Conservation (phyloP, 2,329 filamentous ascomycete species). For the Alternaria novae-zelandiae region DNA sequence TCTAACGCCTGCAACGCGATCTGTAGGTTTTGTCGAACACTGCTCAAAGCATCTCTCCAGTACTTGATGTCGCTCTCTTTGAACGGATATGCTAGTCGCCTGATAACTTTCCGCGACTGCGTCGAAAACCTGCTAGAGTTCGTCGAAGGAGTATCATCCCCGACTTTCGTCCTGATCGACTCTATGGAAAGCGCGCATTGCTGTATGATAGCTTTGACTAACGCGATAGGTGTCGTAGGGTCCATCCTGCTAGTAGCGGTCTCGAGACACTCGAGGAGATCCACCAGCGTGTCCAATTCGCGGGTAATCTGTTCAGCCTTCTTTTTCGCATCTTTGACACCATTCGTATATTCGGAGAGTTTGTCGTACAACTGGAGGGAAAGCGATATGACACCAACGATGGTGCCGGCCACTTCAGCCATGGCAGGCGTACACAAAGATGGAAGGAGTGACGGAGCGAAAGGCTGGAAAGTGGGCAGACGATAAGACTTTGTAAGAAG, state of each 20-base stretch:
- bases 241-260: background rate
- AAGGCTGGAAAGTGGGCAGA: background rate
- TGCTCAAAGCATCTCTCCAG: background rate
- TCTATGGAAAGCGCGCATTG: background rate
- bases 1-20: background rate
- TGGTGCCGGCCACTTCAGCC: background rate
- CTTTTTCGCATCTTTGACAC: background rate
- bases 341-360: background rate
- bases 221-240: background rate
- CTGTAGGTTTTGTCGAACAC: background rate
- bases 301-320: background rate
- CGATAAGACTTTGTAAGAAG: background rate
- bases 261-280: background rate
- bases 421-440: background rate
- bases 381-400: background rate
- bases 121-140: background rate
- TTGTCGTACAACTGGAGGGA: background rate
- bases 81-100: background rate
- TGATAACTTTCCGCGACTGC: background rate
- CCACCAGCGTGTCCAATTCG: background rate
- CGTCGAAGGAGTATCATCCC: background rate
- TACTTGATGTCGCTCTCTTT: background rate
- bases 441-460: background rate
- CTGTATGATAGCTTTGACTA: background rate
- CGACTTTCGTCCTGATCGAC: background rate